These are phyloP conservation scores for Gossypium sturtianum DNA, from an alignment of 345 rosid species.

Conservation along the genomic window DNA sequence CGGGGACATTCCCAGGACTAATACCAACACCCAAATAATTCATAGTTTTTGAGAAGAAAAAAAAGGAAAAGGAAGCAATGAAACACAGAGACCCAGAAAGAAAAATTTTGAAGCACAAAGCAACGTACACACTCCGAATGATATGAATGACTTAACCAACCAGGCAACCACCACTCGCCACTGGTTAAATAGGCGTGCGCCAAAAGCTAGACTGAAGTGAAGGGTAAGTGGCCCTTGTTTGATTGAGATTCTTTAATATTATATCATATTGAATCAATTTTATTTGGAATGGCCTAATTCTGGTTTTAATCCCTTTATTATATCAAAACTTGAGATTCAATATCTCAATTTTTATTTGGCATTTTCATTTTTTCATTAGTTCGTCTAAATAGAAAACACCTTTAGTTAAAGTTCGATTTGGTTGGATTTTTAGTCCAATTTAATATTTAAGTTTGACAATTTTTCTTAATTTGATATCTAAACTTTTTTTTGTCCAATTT, in stretches of 20 bases:
- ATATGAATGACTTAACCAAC: not conserved
- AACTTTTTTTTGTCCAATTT: no score
- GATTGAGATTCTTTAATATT: no score
- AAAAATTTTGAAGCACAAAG: not conserved
- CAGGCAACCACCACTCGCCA: constrained; percentile 1
- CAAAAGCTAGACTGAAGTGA: not conserved
- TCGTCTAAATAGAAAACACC: no score
- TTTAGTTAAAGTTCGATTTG: no score
- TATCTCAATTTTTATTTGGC: no score
- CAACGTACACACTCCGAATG: not conserved
- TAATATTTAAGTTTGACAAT: rapidly evolving
- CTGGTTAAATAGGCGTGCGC: constrained; percentile 20
- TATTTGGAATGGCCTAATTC: no score
- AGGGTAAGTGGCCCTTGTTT: no score
- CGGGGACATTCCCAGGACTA: constrained; percentile 61
- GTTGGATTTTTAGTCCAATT: no score
- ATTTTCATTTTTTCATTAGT: no score
- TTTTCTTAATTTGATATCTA: no score
- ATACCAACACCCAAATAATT: constrained; percentile 58
- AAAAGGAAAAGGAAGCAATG: not conserved
- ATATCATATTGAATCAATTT: not conserved
- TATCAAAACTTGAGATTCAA: no score
- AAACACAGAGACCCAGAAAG: not conserved
- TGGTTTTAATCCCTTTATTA: no score
- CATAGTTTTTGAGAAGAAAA: constrained; percentile 25